Base-by-base conservation (phyloP, 495 filamentous ascomycete genomes). In the Cryomyces minteri region DNA sequence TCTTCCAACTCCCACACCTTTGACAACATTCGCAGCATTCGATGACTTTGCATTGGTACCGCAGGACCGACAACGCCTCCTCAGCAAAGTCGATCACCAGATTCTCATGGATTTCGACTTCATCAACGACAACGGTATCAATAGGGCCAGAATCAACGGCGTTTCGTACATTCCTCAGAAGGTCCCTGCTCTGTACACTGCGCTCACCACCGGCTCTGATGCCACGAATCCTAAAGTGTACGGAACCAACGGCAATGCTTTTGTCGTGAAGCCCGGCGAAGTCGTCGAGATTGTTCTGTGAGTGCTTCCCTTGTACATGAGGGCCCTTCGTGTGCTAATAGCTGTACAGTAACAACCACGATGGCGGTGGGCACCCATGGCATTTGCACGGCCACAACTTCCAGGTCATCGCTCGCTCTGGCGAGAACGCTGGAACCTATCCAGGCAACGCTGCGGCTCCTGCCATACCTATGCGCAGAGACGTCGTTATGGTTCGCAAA, bases 21-120 rank as follows among this genome's bases (percentile, higher is more conserved):
- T 54, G 14, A 10, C 34, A 9, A 38, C 9, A 1, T 38, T 9
- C 9, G 12, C 9, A 9, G 12, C 34, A 14, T 38, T 38, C 34
- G 34, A 60, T 33, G 57, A 58, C 39, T 41, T 55, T 28, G 41
- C 14, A 10, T 37, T 58, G 2, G 39, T 25, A n/a, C 57, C 57
- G 9, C 39, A 51, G 5, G 51, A 60, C 44, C 32, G 44, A 5
- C 5, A 43, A 36, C 18, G 11, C 7, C 18, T 25, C 2, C 18
- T 25, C 2, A 25, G 18, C 18, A 25, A 25, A 2, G 18, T 25
- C 18, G 18, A 25, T 2, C 18, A 25, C 2, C 18, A 25, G 18
- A 25, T 25, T 1, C 1, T 25, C 1, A 25, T 38, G 9, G 3
- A 1, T 1, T 1, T 38, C 1, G 34, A 38, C 3, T 38, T 38